Conservation (phyloP, 1,284 basidiomycete genomes). For the Sporisorium reilianum region DNA sequence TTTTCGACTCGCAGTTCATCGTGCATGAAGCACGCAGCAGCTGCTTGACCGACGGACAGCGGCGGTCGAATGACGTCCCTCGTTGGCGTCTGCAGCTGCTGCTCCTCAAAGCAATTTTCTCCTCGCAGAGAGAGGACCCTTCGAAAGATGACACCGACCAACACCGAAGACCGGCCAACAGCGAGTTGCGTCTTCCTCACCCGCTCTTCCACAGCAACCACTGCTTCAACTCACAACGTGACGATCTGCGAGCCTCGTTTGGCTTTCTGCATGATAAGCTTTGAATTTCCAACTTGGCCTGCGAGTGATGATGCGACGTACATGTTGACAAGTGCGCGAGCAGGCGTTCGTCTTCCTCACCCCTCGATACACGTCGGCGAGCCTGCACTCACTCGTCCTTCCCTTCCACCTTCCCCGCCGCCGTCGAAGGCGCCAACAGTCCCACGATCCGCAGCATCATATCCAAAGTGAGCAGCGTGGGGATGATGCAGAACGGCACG, state of each 20-base stretch:
- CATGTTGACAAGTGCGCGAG: too few relatives aligned
- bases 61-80: neutral
- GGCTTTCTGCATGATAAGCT: too few relatives aligned
- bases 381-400: constrained; percentile 1
- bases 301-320: too few relatives aligned
- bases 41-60: neutral
- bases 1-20: too few relatives aligned
- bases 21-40: too few relatives aligned
- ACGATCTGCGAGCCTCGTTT: too few relatives aligned
- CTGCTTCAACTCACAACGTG: too few relatives aligned
- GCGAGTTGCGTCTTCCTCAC: too few relatives aligned
- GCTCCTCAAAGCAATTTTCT: neutral
- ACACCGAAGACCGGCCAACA: constrained; percentile 40
- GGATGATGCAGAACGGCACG: constrained; percentile 42
- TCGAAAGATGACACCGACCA: constrained; percentile 19
- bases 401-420: neutral
- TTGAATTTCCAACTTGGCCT: too few relatives aligned
- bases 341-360: too few relatives aligned
- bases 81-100: neutral
- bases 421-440: constrained; percentile 5
- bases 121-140: neutral
- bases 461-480: constrained; percentile 34
- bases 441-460: constrained; percentile 37
- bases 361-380: neutral
- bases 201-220: too few relatives aligned